A percentile compares a stretch with the other conserved stretches of the same genome.
Conservation (phyloP, 371 early-diverging fungal species). For the Polyrhizophydium stewartii region DNA sequence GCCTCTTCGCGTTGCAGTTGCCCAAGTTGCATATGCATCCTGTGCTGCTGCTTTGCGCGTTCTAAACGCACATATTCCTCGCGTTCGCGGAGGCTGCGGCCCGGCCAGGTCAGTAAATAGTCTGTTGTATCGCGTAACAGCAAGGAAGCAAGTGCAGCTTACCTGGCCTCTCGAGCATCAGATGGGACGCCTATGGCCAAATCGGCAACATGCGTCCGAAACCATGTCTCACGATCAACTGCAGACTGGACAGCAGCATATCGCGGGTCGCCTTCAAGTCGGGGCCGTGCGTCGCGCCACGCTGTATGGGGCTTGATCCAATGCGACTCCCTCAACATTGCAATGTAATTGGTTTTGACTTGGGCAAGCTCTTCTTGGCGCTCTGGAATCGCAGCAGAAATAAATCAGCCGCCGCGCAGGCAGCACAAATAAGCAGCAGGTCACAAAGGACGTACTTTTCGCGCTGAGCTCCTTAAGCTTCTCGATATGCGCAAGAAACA, state of each 20-base stretch:
- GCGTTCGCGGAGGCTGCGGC: conserved; percentile 37
- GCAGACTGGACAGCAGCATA: conserved; percentile 53
- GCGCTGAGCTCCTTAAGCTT: conserved; percentile 27
- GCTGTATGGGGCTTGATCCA: conserved; percentile 44
- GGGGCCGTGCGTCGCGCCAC: conserved; percentile 53
- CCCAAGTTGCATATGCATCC: conserved; percentile 14
- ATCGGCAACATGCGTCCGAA: neutral
- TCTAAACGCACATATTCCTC: conserved; percentile 39
- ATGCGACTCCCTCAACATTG: conserved; percentile 41
- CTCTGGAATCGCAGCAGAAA: neutral
- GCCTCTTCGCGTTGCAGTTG: conserved; percentile 27
- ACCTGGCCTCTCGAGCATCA: too few relatives aligned
- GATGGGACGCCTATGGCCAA: too few relatives aligned
- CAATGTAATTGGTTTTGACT: conserved; percentile 32
- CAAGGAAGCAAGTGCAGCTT: too few relatives aligned
- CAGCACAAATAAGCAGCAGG: too few relatives aligned
- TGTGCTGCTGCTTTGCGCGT: conserved; percentile 14
- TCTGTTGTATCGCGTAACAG: neutral
- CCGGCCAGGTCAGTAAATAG: conserved; percentile 5
- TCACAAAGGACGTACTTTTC: conserved; percentile 9
- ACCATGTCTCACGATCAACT: conserved; percentile 40
- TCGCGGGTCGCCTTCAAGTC: conserved; percentile 52
- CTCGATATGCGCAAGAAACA: conserved; percentile 55
- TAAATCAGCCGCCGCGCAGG: too few relatives aligned
- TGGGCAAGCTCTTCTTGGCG: neutral